phyloP scores from a whole-genome alignment of 768 basidiomycete species.

The Mycena indigotica region DNA sequence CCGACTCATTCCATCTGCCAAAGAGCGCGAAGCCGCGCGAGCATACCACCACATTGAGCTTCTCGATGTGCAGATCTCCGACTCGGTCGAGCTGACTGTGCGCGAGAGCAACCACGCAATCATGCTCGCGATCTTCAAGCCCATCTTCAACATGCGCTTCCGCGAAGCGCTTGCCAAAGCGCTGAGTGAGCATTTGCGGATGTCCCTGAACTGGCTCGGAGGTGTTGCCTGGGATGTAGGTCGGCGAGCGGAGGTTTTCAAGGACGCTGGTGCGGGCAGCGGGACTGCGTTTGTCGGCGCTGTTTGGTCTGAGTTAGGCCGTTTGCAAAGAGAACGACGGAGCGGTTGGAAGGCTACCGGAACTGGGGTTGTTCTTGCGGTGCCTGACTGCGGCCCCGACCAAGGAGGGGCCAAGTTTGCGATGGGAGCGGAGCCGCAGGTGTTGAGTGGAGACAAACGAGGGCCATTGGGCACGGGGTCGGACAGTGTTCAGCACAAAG shows the following conservation, averaged over 20 bases:
- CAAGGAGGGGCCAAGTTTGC: conserved; percentile 48
- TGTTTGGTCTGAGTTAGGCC: conserved; percentile 70
- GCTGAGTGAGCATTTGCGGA: conserved; percentile 56
- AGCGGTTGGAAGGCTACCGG: conserved; percentile 57
- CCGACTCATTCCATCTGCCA: conserved; percentile 56
- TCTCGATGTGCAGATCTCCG: conserved; percentile 54
- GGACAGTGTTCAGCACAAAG: conserved; percentile 40
- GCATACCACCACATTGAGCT: conserved; percentile 64
- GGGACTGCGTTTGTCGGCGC: conserved; percentile 57
- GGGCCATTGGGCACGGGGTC: conserved; percentile 64
- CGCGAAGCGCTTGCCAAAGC: conserved; percentile 62
- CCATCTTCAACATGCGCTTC: conserved; percentile 58
- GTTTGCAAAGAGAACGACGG: conserved; percentile 43
- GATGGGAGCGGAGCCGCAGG: conserved; percentile 74
- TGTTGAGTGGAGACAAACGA: conserved; percentile 65
- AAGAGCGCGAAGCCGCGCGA: conserved; percentile 45
- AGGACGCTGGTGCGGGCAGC: conserved; percentile 58
- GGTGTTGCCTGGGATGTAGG: conserved; percentile 60
- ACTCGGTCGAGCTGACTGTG: conserved; percentile 57
- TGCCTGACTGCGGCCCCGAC: conserved; percentile 29
- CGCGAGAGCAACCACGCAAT: conserved; percentile 66
- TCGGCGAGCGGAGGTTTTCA: conserved; percentile 62
- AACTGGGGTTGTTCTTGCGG: conserved; percentile 63
- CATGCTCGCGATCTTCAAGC: conserved; percentile 62
- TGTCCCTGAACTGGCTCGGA: conserved; percentile 54